Percentiles rank a stretch among this genome's conserved stretches.
Evolutionary conservation across 306 rosid genomes (phyloP).

Genomic region (Gastrolobium villosum): DNA sequence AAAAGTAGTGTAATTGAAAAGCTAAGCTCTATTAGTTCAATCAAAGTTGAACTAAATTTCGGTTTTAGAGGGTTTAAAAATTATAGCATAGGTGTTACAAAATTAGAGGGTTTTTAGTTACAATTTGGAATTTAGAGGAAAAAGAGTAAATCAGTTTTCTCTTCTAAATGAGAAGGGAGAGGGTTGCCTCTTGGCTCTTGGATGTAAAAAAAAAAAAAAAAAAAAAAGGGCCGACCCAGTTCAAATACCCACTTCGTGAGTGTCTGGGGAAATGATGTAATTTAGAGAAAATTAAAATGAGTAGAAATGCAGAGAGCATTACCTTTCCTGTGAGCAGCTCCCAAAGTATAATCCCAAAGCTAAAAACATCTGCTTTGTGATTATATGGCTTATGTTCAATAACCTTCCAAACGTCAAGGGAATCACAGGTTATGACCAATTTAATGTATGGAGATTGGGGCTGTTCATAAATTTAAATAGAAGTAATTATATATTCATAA

Average conservation of each 20-base stretch:
- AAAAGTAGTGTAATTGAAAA: not conserved
- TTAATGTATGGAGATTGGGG: not conserved
- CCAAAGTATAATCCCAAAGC: constrained; percentile 83
- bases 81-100: not conserved
- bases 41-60: not conserved
- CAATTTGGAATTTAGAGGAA: not conserved
- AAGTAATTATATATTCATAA: constrained; percentile 8
- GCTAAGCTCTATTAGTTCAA: constrained; percentile 5
- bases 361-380: constrained; percentile 81
- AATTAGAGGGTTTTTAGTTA: not conserved
- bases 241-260: no score
- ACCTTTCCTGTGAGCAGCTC: constrained; percentile 91
- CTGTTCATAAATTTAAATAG: constrained; percentile 24
- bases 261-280: no score
- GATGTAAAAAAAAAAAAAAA: no score
- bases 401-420: constrained; percentile 59
- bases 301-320: constrained; percentile 38
- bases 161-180: not conserved
- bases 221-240: no score
- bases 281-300: not conserved
- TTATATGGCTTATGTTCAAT: constrained; percentile 80
- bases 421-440: constrained; percentile 40
- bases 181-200: not conserved
- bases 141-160: not conserved
- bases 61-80: not conserved